Base-by-base conservation (phyloP, 768 basidiomycete species). In the Hericium erinaceus region DNA sequence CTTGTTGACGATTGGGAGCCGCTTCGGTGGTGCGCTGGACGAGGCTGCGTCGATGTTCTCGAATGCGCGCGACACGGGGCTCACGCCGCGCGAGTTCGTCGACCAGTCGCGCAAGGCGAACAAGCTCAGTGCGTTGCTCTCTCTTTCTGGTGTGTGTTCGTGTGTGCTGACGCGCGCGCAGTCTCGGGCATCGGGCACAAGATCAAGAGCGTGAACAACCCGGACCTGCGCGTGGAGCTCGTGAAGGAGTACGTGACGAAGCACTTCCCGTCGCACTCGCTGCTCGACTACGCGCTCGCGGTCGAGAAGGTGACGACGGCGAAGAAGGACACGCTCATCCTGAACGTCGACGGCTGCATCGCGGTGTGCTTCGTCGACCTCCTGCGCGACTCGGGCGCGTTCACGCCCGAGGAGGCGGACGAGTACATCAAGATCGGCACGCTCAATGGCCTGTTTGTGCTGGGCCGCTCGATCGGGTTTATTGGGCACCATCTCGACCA, bases 181-280 rank as follows among this genome's bases (percentile, higher is more conserved):
- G 89, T 98, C 79, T 89, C 86, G 64, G 95, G 95, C 78, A 99
- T 99, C 64, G 95, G 95, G 49, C 95, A 99, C 85, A 98, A 98
- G 83, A 97, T 99, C 80, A 99, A 99, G 85, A 92, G 88, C 63
- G 90, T 93, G 63, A 94, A 92, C 75, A 95, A 95, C 82, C 92
- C 92, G 51, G 92, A 94, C 78, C 79, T 92, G 49, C 89, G 90
- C 69, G 90, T 93, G 60, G 88, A 92, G 74, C 85, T 93, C 59
- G 91, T 92, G 56, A 97, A 98, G 81, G 92, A 95, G 76, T 99
- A 89, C 66, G 95, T 95, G 59, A 76, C 70, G 76, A 93, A 95
- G 76, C 75, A 95, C 80, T 99, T 99, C 91, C 95, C 95, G 3
- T 87, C 85, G 67, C 93, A 95, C 76, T 84, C 82, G 62, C 77